Base-by-base conservation (phyloP, 768 basidiomycete species). In the Austroboletus eburneus region DNA sequence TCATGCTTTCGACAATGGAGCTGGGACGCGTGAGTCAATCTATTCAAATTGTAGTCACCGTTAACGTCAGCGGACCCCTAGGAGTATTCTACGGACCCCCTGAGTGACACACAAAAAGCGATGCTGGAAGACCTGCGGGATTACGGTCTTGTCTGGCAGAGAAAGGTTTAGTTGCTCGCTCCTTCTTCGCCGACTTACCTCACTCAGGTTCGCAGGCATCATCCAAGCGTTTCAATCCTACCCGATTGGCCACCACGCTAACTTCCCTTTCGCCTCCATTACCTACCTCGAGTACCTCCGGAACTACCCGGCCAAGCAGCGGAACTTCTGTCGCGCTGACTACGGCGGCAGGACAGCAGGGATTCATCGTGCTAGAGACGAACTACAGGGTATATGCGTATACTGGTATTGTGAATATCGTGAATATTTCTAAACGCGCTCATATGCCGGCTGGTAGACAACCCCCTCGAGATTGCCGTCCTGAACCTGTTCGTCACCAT, bases 371-470 rank as follows among this genome's bases (percentile, higher is more conserved):
- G 55, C 76, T 99, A 35, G 96, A 99, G 72, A 98, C 96, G 17
- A 98, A 99, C 71, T 98, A 97, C 72, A 87, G 93, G 55, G 71
- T 99, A 52, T 99, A 98, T 64, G 96, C 96, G 5, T 99, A 99
- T 67, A 99, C 96, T 29, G 87, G 93, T 93, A 54, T 48, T 42
- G 17, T 50, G 43, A 21, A 63, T 48, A 57, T 55, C 30, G 46
- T 46, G 46, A 2, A 22, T 33, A 18, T 21, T 27, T 38, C 46
- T 17, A 20, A 16, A 18, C 24, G 27, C 34, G 38, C 57, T 64
- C 33, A 63, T 49, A 51, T 43, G 52, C 57, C 45, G 50, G 42
- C 45, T 17, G 27, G 37, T 54, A 97, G 92, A 91, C 56, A 98
- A 98, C 67, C 89, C 94, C 22, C 75, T 99, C 20, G 93, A 96